These are phyloP conservation scores for Coix lacrymajobi DNA, from an alignment of 176 grass and related monocot genomes.

Conservation along the genomic window DNA sequence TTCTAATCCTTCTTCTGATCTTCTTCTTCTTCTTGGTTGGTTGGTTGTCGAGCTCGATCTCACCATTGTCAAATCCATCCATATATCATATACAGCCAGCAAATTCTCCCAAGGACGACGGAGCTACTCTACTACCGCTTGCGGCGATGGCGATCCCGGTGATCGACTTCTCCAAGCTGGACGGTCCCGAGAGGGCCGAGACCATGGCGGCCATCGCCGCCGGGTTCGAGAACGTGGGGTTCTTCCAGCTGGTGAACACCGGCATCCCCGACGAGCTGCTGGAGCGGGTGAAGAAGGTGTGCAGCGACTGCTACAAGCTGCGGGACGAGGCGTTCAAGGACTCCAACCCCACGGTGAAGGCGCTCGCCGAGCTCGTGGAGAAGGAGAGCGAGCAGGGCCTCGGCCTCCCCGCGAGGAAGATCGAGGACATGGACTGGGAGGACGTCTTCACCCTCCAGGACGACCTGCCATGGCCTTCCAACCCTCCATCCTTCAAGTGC, in stretches of 20 bases:
- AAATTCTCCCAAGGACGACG: background rate
- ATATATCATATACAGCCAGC: background rate
- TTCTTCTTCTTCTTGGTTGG: background rate
- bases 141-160: slow-evolving; percentile 64
- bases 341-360: slow-evolving; percentile 29
- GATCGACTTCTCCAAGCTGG: slow-evolving; percentile 80
- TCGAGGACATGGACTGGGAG: slow-evolving; percentile 70
- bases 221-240: slow-evolving; percentile 73
- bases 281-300: slow-evolving; percentile 86
- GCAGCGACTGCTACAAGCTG: slow-evolving; percentile 63
- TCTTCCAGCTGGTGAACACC: slow-evolving; percentile 94
- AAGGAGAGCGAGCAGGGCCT: slow-evolving; percentile 34
- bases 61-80: background rate
- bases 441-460: slow-evolving; percentile 74
- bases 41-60: background rate
- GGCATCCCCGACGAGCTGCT: slow-evolving; percentile 79
- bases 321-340: slow-evolving; percentile 56
- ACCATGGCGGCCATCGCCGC: slow-evolving; percentile 52
- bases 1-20: background rate
- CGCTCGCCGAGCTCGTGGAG: slow-evolving; percentile 24
- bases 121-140: background rate
- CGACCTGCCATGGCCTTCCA: slow-evolving; percentile 71
- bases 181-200: slow-evolving; percentile 44
- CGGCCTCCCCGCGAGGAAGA: background rate
- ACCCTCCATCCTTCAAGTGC: slow-evolving; percentile 74